These are phyloP conservation scores for Pyrenophora graminea DNA, from an alignment of 2,329 filamentous ascomycete species.

Conservation along the genomic window DNA sequence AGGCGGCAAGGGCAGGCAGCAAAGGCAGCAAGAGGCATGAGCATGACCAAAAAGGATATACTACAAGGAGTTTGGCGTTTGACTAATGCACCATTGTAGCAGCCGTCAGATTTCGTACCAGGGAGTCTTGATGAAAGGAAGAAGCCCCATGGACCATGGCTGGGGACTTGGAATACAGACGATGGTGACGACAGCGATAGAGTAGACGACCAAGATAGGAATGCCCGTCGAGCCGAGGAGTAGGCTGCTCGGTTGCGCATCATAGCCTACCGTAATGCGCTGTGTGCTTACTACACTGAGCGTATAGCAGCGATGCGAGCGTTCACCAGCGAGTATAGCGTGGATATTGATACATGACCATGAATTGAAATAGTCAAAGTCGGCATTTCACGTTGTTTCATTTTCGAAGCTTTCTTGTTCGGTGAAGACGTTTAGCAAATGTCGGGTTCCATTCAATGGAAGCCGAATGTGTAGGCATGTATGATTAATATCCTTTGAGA, in stretches of 20 bases:
- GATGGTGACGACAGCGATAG: too few relatives aligned
- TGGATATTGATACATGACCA: too few relatives aligned
- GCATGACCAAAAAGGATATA: slow-evolving; percentile 19
- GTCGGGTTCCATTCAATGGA: too few relatives aligned
- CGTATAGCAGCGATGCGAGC: neutral
- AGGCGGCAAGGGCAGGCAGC: slow-evolving; percentile 40
- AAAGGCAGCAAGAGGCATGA: slow-evolving; percentile 41
- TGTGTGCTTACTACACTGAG: neutral
- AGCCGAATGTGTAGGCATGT: too few relatives aligned
- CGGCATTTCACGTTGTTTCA: too few relatives aligned
- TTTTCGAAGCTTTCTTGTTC: too few relatives aligned
- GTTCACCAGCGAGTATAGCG: too few relatives aligned
- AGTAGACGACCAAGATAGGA: neutral
- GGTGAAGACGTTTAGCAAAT: too few relatives aligned
- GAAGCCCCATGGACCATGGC: neutral
- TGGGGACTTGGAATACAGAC: too few relatives aligned
- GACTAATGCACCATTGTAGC: slow-evolving; percentile 15
- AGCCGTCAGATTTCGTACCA: slow-evolving; percentile 1
- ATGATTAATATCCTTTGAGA: too few relatives aligned
- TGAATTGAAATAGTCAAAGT: too few relatives aligned
- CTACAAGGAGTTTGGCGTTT: slow-evolving; percentile 28
- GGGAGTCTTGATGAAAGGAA: neutral
- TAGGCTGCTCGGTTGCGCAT: neutral
- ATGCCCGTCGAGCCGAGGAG: neutral
- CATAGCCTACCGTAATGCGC: neutral